These are phyloP conservation scores for Trypanosoma congolense DNA, from an alignment of 208 protist species.

Conservation along the genomic window DNA sequence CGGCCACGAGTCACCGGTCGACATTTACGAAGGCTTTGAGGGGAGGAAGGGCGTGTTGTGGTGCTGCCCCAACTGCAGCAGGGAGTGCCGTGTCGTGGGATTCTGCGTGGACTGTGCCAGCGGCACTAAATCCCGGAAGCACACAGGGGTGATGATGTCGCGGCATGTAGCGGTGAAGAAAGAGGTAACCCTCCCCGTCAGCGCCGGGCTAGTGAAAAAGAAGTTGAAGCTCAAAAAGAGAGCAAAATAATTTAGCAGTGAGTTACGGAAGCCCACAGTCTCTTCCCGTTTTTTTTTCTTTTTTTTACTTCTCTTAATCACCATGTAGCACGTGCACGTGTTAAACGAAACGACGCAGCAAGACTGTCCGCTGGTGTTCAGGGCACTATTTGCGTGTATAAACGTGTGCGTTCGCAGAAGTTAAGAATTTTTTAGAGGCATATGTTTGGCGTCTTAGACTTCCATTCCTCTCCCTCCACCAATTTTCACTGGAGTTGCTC, in stretches of 20 bases:
- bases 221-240: conserved; percentile 27
- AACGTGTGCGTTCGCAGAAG: too few species aligned
- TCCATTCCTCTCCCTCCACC: too few species aligned
- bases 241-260: conserved; percentile 20
- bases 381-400: too few species aligned
- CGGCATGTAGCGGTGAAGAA: conserved; percentile 39
- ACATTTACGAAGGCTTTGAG: conserved; percentile 86
- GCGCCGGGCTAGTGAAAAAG: conserved; percentile 26
- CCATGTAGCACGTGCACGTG: too few species aligned
- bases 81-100: conserved; percentile 71
- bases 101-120: conserved; percentile 83
- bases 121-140: conserved; percentile 54
- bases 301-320: too few species aligned
- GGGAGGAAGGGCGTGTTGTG: conserved; percentile 79
- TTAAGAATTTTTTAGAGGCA: too few species aligned
- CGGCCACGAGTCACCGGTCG: conserved; percentile 69
- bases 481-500: too few species aligned
- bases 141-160: conserved; percentile 53
- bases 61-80: conserved; percentile 62
- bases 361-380: too few species aligned
- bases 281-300: conserved; percentile 12
- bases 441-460: too few species aligned
- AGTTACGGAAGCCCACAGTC: background rate
- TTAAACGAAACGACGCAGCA: too few species aligned
- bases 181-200: conserved; percentile 2